Base-by-base conservation (phyloP, 2,329 filamentous ascomycete species). In the Fusarium transvaalense region DNA sequence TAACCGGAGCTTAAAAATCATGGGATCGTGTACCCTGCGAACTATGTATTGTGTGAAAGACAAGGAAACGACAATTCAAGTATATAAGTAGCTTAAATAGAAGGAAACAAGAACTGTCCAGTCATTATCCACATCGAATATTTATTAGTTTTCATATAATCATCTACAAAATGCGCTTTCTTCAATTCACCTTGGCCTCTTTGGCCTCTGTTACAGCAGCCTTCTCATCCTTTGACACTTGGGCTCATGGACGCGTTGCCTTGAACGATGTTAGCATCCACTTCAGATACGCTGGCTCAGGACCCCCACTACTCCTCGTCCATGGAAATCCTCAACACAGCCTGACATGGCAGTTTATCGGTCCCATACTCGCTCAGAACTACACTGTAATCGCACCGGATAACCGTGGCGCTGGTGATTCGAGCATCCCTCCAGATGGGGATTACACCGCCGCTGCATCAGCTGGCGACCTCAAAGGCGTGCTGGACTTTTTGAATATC, bases 371-470 rank as follows among this genome's bases (percentile, higher is more conserved):
- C 19, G 79, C 80, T 5, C 73, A 80, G 61, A 77, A 80, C 57
- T 83, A 79, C 69, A 82, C 80, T 2, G 79, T 82, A 23, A 82
- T 83, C 35, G 80, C 80, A 0, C 77, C 79, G 0, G 81, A 83
- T 39, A 81, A 80, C 55, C 77, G 80, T 15, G 80, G 80, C 31
- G 76, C 78, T 25, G 81, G 81, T 6, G 80, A 82, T 54, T 82
- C 80, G 0, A 78, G 78, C 4, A 70, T 83, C 9, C 77, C 81
- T 0, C 68, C 74, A 0, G 72, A 78, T 29, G 77, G 76, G 0
- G 78, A 82, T 65, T 84, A 83, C 65, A 83, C 75, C 10, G 79
- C 81, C 0, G 55, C 74, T 25, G 77, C 81, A 3, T 77, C 78
- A 32, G 82, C 81, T 59, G 72, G 74, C 17, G 75, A 82, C 39